These are phyloP conservation scores for Blastobotrys raffinosifermentans DNA, from an alignment of 1,139 yeast genomes.

Conservation along the genomic window DNA sequence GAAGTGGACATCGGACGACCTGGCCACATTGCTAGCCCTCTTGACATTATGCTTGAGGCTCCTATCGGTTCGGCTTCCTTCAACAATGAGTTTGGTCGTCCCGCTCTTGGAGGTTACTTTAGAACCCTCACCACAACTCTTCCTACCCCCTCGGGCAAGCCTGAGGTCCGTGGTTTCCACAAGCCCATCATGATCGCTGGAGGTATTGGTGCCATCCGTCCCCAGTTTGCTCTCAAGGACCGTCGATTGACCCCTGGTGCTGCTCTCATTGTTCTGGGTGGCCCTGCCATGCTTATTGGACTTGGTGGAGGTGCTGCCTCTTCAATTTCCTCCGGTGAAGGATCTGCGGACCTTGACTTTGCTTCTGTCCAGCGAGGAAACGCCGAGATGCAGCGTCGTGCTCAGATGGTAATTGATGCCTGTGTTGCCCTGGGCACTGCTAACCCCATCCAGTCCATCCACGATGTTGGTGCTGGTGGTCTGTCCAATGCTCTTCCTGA, in stretches of 20 bases:
- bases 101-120: slow-evolving; percentile 94
- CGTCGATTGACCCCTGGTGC: slow-evolving; percentile 89
- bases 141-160: slow-evolving; percentile 51
- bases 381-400: slow-evolving; percentile 99
- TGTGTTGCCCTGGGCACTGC: slow-evolving; percentile 77
- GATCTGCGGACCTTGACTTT: slow-evolving; percentile 90
- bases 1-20: slow-evolving; percentile 87
- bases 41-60: slow-evolving; percentile 95
- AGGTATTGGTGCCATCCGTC: slow-evolving; percentile 96
- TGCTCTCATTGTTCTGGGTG: slow-evolving; percentile 89
- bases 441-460: slow-evolving; percentile 92
- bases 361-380: slow-evolving; percentile 99
- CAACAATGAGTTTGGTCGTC: slow-evolving; percentile 98
- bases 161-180: slow-evolving; percentile 91
- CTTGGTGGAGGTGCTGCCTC: slow-evolving; percentile 99
- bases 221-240: slow-evolving; percentile 84
- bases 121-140: slow-evolving; percentile 88
- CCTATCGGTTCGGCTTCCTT: slow-evolving; percentile 98
- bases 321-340: slow-evolving; percentile 90
- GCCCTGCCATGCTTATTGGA: slow-evolving; percentile 98
- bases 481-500: slow-evolving; percentile 96
- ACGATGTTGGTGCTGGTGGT: slow-evolving; percentile 99
- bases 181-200: slow-evolving; percentile 99
- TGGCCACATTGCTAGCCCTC: slow-evolving; percentile 82
- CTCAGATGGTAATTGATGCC: slow-evolving; percentile 94